phyloP scores from a whole-genome alignment of 1,139 yeast species.

The Pichia sp. region DNA sequence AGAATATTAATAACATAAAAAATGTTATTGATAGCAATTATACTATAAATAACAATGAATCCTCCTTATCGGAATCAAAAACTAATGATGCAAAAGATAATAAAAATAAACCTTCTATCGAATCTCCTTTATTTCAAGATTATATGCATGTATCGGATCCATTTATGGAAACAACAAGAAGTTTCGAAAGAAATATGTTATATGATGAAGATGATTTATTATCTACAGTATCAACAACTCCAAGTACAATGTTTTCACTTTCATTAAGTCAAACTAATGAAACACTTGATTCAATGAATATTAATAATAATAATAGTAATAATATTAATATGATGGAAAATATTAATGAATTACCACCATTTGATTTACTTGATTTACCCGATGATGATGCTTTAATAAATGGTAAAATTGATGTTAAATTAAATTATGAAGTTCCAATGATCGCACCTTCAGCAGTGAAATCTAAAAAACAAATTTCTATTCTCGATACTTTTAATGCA shows the following conservation, averaged over 20 bases:
- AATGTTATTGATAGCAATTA: too few relatives aligned
- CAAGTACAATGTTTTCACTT: slow-evolving; percentile 25
- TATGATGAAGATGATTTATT: slow-evolving; percentile 14
- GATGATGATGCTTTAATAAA: slow-evolving; percentile 3
- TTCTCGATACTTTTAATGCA: slow-evolving; percentile 7
- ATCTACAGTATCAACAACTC: slow-evolving; percentile 23
- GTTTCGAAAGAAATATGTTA: slow-evolving; percentile 1
- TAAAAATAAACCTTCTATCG: neutral
- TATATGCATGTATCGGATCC: too few relatives aligned
- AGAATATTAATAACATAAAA: neutral
- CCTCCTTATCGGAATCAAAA: too few relatives aligned
- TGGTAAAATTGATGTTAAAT: slow-evolving; percentile 3
- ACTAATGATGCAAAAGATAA: neutral
- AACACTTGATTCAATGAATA: slow-evolving; percentile 23
- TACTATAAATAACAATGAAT: too few relatives aligned
- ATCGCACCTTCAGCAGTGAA: too few relatives aligned
- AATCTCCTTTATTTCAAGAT: neutral
- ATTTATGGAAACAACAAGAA: slow-evolving; percentile 1
- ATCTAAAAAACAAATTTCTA: neutral
- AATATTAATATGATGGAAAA: neutral
- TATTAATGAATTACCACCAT: slow-evolving; percentile 10
- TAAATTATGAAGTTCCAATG: slow-evolving; percentile 4
- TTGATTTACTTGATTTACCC: slow-evolving; percentile 14
- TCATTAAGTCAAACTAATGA: slow-evolving; percentile 24
- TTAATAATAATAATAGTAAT: neutral